These are phyloP conservation scores for Phytophthora hibernalis DNA, from an alignment of 352 stramenopile genomes.

Conservation along the genomic window DNA sequence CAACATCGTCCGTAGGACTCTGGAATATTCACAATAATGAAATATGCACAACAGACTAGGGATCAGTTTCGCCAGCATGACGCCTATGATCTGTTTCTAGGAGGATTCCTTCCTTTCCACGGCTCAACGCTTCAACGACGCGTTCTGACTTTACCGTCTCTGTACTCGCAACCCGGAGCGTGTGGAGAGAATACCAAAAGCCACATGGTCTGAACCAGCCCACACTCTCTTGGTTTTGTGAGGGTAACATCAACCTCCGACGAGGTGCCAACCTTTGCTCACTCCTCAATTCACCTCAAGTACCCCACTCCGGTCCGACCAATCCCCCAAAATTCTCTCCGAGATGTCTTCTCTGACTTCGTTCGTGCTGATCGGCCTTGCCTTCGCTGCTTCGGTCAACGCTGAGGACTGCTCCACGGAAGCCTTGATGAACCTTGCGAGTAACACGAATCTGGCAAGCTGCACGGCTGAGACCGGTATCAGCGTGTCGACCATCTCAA, in stretches of 20 bases:
- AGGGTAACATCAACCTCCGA: conserved; percentile 18
- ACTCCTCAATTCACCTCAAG: conserved; percentile 27
- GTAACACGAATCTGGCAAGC: conserved; percentile 21
- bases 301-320: conserved; percentile 14
- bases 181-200: conserved; percentile 10
- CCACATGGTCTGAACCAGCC: conserved; percentile 28
- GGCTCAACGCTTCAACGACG: background rate
- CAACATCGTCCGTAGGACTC: background rate
- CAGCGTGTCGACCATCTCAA: conserved; percentile 24
- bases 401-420: conserved; percentile 26
- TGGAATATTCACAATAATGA: background rate
- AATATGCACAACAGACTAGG: conserved; percentile 3
- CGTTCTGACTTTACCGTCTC: conserved; percentile 3
- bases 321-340: conserved; percentile 1
- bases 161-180: background rate
- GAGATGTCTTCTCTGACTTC: conserved; percentile 31
- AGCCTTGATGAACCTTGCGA: conserved; percentile 13
- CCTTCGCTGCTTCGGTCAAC: conserved; percentile 6
- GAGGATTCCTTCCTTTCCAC: background rate
- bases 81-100: background rate
- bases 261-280: conserved; percentile 1
- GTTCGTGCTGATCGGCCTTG: conserved; percentile 15
- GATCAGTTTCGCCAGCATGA: background rate
- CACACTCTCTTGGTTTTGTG: conserved; percentile 10
- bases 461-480: conserved; percentile 28